Percentiles rank a stretch among this genome's conserved stretches.
phyloP scores from a whole-genome alignment of 2,329 filamentous ascomycete genomes.

The Aureobasidium namibiae region DNA sequence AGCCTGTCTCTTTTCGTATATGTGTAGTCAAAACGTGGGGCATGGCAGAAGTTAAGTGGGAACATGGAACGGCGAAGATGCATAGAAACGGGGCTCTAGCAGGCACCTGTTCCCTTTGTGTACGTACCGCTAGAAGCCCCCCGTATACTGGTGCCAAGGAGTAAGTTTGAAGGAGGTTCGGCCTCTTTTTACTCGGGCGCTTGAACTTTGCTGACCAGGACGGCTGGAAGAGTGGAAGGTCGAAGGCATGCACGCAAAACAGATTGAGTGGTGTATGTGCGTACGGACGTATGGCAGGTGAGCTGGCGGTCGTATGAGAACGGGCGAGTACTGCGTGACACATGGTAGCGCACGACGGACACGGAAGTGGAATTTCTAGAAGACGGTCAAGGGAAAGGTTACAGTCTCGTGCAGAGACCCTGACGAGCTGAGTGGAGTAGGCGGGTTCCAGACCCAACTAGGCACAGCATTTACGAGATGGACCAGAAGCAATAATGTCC shows the following conservation, averaged over 20 bases:
- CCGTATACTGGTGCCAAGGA: neutral
- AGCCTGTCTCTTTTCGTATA: neutral
- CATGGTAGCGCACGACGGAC: neutral
- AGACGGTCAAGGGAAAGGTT: neutral
- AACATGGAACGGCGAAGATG: conserved; percentile 4
- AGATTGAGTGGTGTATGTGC: neutral
- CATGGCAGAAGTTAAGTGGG: neutral
- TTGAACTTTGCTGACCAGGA: conserved; percentile 5
- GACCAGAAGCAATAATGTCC: neutral
- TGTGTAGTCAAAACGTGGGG: neutral
- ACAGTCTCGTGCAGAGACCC: neutral
- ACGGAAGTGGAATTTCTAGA: neutral
- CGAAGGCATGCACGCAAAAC: neutral
- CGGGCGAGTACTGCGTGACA: conserved; percentile 6
- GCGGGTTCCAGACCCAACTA: conserved; percentile 4
- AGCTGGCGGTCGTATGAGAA: neutral
- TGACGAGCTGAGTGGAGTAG: neutral
- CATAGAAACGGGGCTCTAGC: neutral
- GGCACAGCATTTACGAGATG: conserved; percentile 1
- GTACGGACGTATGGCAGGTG: neutral
- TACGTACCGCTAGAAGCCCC: neutral
- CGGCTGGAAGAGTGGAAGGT: neutral
- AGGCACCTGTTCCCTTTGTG: neutral
- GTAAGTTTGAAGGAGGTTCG: neutral
- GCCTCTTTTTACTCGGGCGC: neutral